Conservation (phyloP, 306 rosid genomes). For the Dicorynia guianensis region DNA sequence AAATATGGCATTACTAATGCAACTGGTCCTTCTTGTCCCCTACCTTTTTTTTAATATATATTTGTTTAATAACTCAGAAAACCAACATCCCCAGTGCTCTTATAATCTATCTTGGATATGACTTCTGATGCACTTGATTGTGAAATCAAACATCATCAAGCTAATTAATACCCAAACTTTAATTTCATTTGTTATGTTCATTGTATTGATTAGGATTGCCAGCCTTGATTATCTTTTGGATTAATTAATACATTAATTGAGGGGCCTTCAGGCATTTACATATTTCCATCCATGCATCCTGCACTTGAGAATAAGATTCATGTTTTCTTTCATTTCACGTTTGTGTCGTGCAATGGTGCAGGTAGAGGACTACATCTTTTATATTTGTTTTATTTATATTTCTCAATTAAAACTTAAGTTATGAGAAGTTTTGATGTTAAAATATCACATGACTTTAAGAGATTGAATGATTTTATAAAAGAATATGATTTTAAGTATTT, state of each 20-base stretch:
- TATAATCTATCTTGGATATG: constrained; percentile 72
- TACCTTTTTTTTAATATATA: background rate
- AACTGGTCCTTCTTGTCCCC: constrained; percentile 57
- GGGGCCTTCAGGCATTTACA: background rate
- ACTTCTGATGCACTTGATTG: constrained; percentile 54
- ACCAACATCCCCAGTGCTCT: constrained; percentile 85
- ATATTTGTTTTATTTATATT: background rate
- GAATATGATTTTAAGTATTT: too few species aligned
- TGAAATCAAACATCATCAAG: constrained; percentile 44
- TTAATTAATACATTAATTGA: constrained; percentile 23
- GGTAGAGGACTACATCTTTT: background rate
- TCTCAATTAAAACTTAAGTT: background rate
- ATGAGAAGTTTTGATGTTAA: too few species aligned
- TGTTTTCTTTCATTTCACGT: too few species aligned
- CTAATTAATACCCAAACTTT: constrained; percentile 39
- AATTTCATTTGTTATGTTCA: constrained; percentile 36
- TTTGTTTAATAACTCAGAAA: constrained; percentile 38
- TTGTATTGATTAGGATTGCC: constrained; percentile 38
- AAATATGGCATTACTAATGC: constrained; percentile 60
- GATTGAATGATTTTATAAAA: too few species aligned
- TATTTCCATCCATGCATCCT: background rate
- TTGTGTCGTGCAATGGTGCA: constrained; percentile 12
- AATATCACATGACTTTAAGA: too few species aligned
- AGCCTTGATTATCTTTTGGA: constrained; percentile 13
- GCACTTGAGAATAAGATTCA: too few species aligned